A percentile compares a stretch with the other conserved stretches of the same genome.
Evolutionary conservation across 1,284 basidiomycete genomes (phyloP).

Genomic region (Phellinidium pouzarii): DNA sequence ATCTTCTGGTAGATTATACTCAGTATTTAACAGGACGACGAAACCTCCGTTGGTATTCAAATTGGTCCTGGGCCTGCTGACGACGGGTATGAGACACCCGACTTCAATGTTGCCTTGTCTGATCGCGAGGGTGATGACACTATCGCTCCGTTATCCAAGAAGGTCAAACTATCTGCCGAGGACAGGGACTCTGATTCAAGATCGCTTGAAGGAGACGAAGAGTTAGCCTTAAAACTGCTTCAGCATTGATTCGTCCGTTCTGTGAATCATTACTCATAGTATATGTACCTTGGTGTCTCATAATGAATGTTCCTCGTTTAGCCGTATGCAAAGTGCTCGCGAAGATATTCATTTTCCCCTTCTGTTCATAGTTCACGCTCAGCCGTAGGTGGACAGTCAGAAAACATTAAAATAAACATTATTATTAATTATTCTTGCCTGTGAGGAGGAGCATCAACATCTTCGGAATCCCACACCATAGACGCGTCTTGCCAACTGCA

Average conservation of each 20-base stretch:
- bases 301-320: too few species aligned
- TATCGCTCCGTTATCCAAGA: constrained; percentile 31
- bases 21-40: constrained; percentile 20
- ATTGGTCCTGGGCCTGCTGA: constrained; percentile 37
- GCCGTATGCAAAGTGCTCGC: too few species aligned
- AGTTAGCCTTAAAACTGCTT: constrained; percentile 41
- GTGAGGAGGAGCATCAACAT: background rate
- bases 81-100: constrained; percentile 65
- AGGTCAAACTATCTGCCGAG: constrained; percentile 22
- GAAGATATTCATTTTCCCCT: too few species aligned
- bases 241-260: background rate
- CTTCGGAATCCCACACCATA: background rate
- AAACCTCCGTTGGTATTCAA: constrained; percentile 24
- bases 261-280: too few species aligned
- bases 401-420: too few species aligned
- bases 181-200: constrained; percentile 12
- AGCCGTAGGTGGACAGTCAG: too few species aligned
- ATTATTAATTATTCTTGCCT: too few species aligned
- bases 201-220: constrained; percentile 46
- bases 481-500: background rate
- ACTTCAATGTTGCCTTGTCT: constrained; percentile 50
- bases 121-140: constrained; percentile 42
- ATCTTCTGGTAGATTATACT: constrained; percentile 11
- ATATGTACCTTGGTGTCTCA: too few species aligned
- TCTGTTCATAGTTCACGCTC: too few species aligned